phyloP scores from a whole-genome alignment of 495 filamentous ascomycete genomes.

The Talaromyces stipitatus region DNA sequence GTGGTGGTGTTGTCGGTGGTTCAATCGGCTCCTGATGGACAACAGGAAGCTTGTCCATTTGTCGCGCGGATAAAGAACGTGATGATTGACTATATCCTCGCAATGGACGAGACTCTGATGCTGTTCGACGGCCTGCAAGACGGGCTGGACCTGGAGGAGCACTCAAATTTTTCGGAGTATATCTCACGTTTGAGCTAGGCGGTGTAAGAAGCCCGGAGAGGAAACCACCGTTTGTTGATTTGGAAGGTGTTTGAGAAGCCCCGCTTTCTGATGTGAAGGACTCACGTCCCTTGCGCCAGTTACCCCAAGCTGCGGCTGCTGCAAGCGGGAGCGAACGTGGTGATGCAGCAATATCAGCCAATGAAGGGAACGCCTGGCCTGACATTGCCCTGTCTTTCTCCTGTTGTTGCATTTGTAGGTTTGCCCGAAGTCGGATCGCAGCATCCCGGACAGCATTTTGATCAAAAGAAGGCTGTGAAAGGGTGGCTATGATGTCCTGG shows the following conservation, averaged over 20 bases:
- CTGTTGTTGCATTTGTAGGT: constrained; percentile 94
- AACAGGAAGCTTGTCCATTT: constrained; percentile 23
- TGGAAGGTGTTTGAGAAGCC: constrained; percentile 51
- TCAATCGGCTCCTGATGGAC: constrained; percentile 14
- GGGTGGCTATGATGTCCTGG: constrained; percentile 77
- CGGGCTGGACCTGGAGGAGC: constrained; percentile 42
- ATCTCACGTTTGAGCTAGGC: constrained; percentile 59
- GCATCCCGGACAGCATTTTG: constrained; percentile 72
- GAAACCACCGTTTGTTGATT: constrained; percentile 44
- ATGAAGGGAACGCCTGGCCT: constrained; percentile 41
- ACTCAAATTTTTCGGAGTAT: constrained; percentile 33
- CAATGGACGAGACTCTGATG: constrained; percentile 31
- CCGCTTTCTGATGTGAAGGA: constrained; percentile 30
- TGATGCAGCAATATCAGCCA: constrained; percentile 60
- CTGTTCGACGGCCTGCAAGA: constrained; percentile 16
- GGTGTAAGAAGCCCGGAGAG: constrained; percentile 79
- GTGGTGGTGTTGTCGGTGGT: constrained; percentile 57
- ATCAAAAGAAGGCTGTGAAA: constrained; percentile 68
- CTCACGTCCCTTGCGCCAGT: constrained; percentile 62
- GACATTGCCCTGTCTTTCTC: constrained; percentile 67
- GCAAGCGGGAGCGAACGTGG: constrained; percentile 76
- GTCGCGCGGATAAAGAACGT: constrained; percentile 24
- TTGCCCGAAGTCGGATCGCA: constrained; percentile 85
- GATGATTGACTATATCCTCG: constrained; percentile 25
- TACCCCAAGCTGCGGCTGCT: constrained; percentile 77